A percentile compares a stretch with the other conserved stretches of the same genome.
phyloP scores from a whole-genome alignment of 768 basidiomycete species.

The Phlebiopsis flavidoalba region DNA sequence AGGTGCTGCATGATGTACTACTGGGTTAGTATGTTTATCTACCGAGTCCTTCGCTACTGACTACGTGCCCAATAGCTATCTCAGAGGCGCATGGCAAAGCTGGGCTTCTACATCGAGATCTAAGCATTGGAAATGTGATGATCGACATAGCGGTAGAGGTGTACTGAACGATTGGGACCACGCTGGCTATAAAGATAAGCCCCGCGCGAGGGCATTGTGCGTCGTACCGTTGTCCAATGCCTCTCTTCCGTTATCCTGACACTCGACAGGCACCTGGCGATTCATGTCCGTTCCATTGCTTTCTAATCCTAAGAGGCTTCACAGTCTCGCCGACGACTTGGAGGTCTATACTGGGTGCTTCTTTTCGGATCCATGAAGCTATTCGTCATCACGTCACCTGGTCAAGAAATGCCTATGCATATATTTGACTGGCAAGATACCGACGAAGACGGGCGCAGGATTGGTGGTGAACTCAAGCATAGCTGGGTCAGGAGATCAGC shows the following conservation, averaged over 20 bases:
- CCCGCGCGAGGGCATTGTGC: neutral
- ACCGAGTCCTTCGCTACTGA: neutral
- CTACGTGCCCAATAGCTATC: neutral
- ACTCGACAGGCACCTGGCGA: neutral
- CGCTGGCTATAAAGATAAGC: neutral
- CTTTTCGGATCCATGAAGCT: neutral
- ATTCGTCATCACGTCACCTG: neutral
- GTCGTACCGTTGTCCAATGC: neutral
- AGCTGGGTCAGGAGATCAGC: too few species aligned
- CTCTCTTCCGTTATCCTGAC: neutral
- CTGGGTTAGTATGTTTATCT: neutral
- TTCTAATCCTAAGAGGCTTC: neutral
- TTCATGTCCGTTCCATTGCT: neutral
- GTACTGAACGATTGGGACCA: conserved; percentile 9
- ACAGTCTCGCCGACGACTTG: neutral
- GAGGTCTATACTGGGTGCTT: neutral
- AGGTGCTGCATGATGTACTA: neutral
- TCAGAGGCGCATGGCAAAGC: neutral
- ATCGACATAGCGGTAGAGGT: neutral
- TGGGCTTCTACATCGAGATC: neutral
- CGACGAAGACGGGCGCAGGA: too few species aligned
- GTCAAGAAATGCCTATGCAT: neutral
- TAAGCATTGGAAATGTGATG: conserved; percentile 1
- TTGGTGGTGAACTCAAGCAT: too few species aligned
- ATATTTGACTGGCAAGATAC: neutral